Base-by-base conservation (phyloP, 164 flowering plant species). In the Chimonanthus praecox region DNA sequence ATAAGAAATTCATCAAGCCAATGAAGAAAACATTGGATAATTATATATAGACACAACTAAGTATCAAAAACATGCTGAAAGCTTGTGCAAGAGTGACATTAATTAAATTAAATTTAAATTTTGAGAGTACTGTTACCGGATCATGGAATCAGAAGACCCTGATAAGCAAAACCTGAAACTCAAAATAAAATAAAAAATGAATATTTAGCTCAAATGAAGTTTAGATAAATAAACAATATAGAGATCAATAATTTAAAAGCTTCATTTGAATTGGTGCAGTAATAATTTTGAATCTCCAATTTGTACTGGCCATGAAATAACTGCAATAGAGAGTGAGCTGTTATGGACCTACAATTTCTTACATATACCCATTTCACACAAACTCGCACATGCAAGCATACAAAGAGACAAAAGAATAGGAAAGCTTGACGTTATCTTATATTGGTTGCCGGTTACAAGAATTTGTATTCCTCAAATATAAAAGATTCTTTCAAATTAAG, bases 101-200 rank as follows among this genome's bases (percentile, higher is more conserved):
- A 20, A 13, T 9, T 10, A 13, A 10, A 58, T n/a, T 58, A 58
- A 58, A 13, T 13, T 10, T 13, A 58, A 58, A 33, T 33, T 16
- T 63, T 3, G 18, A 2, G 73, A 47, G 63, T 54, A 58, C 20
- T 43, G 65, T 68, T 78, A 95, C 98, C 99, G 92, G 77, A 95
- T 95, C 97, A 95, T 95, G 58, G 97, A 93, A 87, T 95, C 99
- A 76, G 99, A 93, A 16, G 99, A 93, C 73, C 99, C 99, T 66
- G 99, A 95, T 58, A 95, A 85, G 81, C 99, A 95, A 82, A 77
- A 85, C 84, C 98, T 95, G 87, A 81, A 85, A 69, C 67, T 72
- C 60, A 69, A 69, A 80, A 70, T 49, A 33, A 33, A 33, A 20
- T 20, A 20, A 51, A 74, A 44, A 51, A 51, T 4, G n/a, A 50